phyloP scores from a whole-genome alignment of 139 green algal species.

The Chlamydomonas schloesseri region DNA sequence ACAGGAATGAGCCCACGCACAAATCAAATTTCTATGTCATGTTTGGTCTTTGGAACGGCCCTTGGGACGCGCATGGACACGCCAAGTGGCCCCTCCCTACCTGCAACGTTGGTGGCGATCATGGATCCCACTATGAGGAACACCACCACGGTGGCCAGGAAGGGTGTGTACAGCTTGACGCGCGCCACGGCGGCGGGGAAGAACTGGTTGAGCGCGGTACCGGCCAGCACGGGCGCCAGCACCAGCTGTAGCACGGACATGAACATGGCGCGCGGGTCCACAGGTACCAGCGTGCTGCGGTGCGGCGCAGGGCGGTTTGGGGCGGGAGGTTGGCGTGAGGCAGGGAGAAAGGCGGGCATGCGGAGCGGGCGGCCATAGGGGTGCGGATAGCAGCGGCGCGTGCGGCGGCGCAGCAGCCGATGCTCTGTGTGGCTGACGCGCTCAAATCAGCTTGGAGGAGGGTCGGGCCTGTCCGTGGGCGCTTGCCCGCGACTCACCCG shows the following conservation, averaged over 20 bases:
- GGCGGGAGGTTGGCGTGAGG: not conserved
- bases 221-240: slow-evolving; percentile 67
- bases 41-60: too few relatives aligned
- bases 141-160: slow-evolving; percentile 61
- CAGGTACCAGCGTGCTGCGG: slow-evolving; percentile 63
- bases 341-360: too few relatives aligned
- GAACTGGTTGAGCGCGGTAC: slow-evolving; percentile 59
- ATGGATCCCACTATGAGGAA: slow-evolving; percentile 70
- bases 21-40: too few relatives aligned
- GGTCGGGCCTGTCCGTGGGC: too few relatives aligned
- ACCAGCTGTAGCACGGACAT: slow-evolving; percentile 71
- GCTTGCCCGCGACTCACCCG: not conserved
- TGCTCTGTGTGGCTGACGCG: too few relatives aligned
- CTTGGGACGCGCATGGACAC: too few relatives aligned
- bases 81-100: too few relatives aligned
- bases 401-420: too few relatives aligned
- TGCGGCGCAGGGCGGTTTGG: not conserved
- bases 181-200: slow-evolving; percentile 49
- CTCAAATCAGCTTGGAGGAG: too few relatives aligned
- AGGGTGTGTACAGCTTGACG: slow-evolving; percentile 69
- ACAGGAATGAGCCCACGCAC: too few relatives aligned
- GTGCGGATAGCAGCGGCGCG: too few relatives aligned
- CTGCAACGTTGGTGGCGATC: slow-evolving; percentile 55
- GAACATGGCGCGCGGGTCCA: slow-evolving; percentile 71
- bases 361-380: too few relatives aligned